Conservation (phyloP, 495 filamentous ascomycete species). For the Daldinia childiae region DNA sequence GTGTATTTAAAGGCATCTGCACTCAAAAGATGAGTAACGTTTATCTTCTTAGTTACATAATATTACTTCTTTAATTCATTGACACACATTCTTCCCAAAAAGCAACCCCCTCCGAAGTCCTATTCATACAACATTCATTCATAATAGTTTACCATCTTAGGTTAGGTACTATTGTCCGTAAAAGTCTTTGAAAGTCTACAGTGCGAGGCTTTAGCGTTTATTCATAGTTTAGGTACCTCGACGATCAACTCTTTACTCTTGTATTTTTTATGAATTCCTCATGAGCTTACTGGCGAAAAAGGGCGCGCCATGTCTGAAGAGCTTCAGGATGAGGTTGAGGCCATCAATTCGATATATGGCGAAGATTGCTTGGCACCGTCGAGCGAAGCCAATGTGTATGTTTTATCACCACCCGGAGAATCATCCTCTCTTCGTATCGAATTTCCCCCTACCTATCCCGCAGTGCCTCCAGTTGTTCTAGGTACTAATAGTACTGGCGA, state of each 20-base stretch:
- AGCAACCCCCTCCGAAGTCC: neutral
- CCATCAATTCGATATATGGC: slow-evolving; percentile 94
- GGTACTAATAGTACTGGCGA: slow-evolving; percentile 70
- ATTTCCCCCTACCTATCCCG: slow-evolving; percentile 78
- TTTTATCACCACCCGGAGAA: slow-evolving; percentile 61
- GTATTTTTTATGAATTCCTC: neutral
- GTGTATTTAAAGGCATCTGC: neutral
- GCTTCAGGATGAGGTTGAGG: slow-evolving; percentile 83
- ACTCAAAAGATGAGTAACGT: neutral
- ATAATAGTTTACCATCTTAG: neutral
- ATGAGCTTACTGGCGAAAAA: neutral
- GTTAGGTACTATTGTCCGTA: too few relatives aligned
- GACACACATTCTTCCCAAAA: neutral
- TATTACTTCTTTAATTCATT: neutral
- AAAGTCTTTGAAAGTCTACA: too few relatives aligned
- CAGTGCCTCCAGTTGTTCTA: slow-evolving; percentile 71
- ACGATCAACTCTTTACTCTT: neutral
- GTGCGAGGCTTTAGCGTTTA: neutral
- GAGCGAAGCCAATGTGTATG: slow-evolving; percentile 50
- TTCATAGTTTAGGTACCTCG: neutral
- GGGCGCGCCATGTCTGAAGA: slow-evolving; percentile 71
- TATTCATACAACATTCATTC: neutral
- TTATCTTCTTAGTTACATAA: slow-evolving; percentile 3
- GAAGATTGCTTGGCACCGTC: slow-evolving; percentile 65
- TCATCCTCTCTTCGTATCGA: slow-evolving; percentile 67